Base-by-base conservation (phyloP, 345 rosid species). In the Isatis tinctoria region DNA sequence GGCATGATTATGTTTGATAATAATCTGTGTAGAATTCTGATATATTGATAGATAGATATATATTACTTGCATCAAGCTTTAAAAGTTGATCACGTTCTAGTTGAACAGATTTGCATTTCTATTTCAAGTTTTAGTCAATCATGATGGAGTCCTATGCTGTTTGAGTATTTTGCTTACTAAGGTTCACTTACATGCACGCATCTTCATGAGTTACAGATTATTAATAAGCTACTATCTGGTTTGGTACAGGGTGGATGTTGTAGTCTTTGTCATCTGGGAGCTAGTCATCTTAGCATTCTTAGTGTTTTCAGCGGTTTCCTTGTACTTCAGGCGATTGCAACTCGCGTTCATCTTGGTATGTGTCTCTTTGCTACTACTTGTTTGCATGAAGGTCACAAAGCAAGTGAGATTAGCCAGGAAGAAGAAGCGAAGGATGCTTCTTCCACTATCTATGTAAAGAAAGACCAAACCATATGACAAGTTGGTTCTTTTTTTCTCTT, bases 401-500 rank as follows among this genome's bases (percentile, higher is more conserved):
- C 96, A 92, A 76, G 88, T 86, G 77, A 90, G 91, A 72, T 60
- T 79, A 82, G 88, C 93, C 49, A 86, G 90, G 85, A 95, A 88
- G 78, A 95, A 87, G 90, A 95, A 87, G 82, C 86, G 96, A 73
- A 83, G 99, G 87, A 92, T 95, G 99, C 96, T 95, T 83, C 97
- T 95, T 74, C 99, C 99, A 2, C 80, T 95, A 68, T 95, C 99
- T 41, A 87, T 95, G 98, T 95, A 82, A 73, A 76, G 64, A 75
- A 67, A 73, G 62, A 75, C 39, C 49, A 16, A 59, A 14, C 68
- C 49, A 32, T 28, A 39, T 60, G 63, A 52, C 32, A 33, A 61
- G 57, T 43, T n/a, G n/a, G n/a, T 61, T 49, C 64, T 20, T 53
- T 36, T 12, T 11, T 12, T 52, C 10, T 60, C 67, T 16, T 66